Evolutionary conservation across 305 asterid genomes (phyloP).

Genomic region (Fraxinus platypoda): DNA sequence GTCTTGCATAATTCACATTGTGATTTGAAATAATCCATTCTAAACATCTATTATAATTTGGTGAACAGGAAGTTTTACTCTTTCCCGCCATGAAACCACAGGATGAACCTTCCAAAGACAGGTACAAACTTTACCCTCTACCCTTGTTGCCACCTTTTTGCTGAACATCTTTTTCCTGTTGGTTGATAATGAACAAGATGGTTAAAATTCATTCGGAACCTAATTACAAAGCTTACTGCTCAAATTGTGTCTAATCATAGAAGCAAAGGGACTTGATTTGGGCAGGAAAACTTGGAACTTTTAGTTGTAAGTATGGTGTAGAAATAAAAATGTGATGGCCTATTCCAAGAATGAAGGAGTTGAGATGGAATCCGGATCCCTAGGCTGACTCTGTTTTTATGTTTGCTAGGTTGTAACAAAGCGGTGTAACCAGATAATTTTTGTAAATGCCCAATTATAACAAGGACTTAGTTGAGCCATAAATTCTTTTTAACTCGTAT

Average conservation of each 20-base stretch:
- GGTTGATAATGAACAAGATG: not conserved
- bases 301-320: not conserved
- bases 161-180: not conserved
- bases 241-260: not conserved
- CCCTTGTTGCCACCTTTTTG: not conserved
- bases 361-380: not conserved
- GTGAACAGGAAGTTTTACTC: slow-evolving; percentile 69
- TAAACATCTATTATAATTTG: not conserved
- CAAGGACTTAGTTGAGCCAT: not conserved
- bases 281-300: not conserved
- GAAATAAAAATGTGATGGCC: not conserved
- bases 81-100: slow-evolving; percentile 90
- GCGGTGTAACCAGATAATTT: not conserved
- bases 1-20: not conserved
- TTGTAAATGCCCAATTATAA: not conserved
- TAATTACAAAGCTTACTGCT: not conserved
- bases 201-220: not conserved
- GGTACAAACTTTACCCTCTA: slow-evolving; percentile 24
- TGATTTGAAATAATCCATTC: not conserved
- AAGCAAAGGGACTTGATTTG: not conserved
- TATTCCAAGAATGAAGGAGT: not conserved
- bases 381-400: not conserved
- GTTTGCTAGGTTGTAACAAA: not conserved
- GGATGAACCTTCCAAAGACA: slow-evolving; percentile 62
- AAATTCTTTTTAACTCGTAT: not conserved